A percentile compares a stretch with the other conserved stretches of the same genome.
These are phyloP conservation scores for Eucalyptus caleyi DNA, from an alignment of 345 rosid species.

Conservation along the genomic window DNA sequence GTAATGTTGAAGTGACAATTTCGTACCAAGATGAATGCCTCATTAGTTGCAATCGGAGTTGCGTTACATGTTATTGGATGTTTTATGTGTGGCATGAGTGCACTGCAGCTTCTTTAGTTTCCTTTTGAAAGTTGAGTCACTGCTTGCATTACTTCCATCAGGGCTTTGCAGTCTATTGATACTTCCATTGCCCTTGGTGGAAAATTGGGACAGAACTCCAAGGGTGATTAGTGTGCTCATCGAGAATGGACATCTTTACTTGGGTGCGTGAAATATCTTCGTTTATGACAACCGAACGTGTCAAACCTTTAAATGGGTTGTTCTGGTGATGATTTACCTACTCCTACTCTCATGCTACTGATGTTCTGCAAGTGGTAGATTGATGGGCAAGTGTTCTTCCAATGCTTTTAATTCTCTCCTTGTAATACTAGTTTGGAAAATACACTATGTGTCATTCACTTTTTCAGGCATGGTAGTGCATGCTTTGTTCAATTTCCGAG, in stretches of 20 bases:
- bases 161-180: neutral
- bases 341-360: no score
- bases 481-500: neutral
- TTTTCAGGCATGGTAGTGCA: neutral
- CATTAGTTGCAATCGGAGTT: neutral
- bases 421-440: neutral
- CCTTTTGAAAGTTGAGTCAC: neutral
- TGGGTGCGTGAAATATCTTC: neutral
- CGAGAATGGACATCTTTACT: neutral
- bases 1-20: neutral
- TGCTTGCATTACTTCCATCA: neutral
- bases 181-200: neutral
- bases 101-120: neutral
- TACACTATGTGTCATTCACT: neutral
- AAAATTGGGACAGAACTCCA: neutral
- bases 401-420: neutral
- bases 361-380: neutral
- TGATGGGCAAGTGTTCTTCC: neutral
- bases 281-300: neutral
- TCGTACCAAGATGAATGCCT: neutral
- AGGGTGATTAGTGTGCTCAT: neutral
- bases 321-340: neutral
- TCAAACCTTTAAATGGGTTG: neutral
- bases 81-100: neutral
- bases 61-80: neutral